Evolutionary conservation across 768 basidiomycete species (phyloP), one percentile per base, ranked within the genome.

Genomic region (Clathrus columnatus): DNA sequence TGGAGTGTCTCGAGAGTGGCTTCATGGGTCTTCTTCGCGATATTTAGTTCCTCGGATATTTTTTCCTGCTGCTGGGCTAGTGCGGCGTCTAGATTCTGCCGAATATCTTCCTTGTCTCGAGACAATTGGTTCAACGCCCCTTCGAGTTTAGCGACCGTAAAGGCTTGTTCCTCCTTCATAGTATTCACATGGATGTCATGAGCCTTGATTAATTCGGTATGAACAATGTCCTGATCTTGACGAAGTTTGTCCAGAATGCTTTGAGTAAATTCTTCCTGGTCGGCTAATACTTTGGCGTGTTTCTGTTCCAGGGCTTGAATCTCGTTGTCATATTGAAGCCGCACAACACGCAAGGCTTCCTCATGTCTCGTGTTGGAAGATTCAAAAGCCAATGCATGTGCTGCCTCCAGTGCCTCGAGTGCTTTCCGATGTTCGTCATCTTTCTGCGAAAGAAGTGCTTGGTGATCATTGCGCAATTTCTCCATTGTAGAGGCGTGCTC

Each of bases 401-500:
- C 88, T 61, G 85, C 83, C 54, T 79, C 80, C 59, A 91, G 68
- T 45, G 87, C 78, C 51, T 85, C 82, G n/a, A 91, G 71, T 10
- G 73, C 74, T 5, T 79, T 80, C 36, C 80, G 72, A 18, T 77
- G 71, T 54, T 91, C 84, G 4, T 74, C 74, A 1, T 79, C 73
- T 54, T 84, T 78, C 61, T 74, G 79, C 59, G 79, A 79, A 56
- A 91, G 71, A 23, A 79, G 74, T 58, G 82, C 79, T 2, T 79
- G 75, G 61, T 92, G 88, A 63, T 88, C 84, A 14, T 66, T 72
- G 43, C 88, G 85, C 48, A 91, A 77, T 61, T 86, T 87, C 14
- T 82, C 86, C 42, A 92, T 72, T 20, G 82, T 82, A 56, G 89
- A 83, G 65, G 90, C 88, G 62, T 89, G 90, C 64, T 90, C 84